Conservation (phyloP, 2,329 filamentous ascomycete species). For the Calonectria ilicicola region DNA sequence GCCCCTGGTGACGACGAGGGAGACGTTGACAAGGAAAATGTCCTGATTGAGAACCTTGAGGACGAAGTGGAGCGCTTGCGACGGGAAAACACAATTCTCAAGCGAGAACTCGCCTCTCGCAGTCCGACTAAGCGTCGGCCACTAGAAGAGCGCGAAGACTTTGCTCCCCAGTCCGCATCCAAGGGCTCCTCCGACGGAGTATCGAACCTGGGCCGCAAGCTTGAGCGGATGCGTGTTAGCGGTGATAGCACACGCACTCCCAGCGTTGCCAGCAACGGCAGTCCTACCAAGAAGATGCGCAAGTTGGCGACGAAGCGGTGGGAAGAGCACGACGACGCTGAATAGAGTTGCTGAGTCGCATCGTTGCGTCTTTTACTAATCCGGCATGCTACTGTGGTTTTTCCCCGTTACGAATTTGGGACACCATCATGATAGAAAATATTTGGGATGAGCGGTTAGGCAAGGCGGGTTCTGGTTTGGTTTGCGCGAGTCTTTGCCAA, state of each 20-base stretch:
- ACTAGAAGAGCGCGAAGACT: slow-evolving; percentile 66
- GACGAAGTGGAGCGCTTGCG: slow-evolving; percentile 78
- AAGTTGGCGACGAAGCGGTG: slow-evolving; percentile 61
- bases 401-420: slow-evolving; percentile 5
- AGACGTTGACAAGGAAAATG: slow-evolving; percentile 70
- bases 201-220: slow-evolving; percentile 56
- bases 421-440: slow-evolving; percentile 29
- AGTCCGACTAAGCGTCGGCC: slow-evolving; percentile 73
- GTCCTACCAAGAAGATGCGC: slow-evolving; percentile 65
- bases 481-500: background rate
- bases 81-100: slow-evolving; percentile 72
- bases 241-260: slow-evolving; percentile 45
- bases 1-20: slow-evolving; percentile 54
- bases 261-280: slow-evolving; percentile 50
- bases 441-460: slow-evolving; percentile 24
- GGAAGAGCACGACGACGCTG: slow-evolving; percentile 57
- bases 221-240: slow-evolving; percentile 65
- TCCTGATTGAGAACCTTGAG: slow-evolving; percentile 73
- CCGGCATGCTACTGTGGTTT: slow-evolving; percentile 6
- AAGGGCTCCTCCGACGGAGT: slow-evolving; percentile 44
- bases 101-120: slow-evolving; percentile 72
- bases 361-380: slow-evolving; percentile 12
- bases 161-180: slow-evolving; percentile 33
- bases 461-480: slow-evolving; percentile 23
- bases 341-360: slow-evolving; percentile 33